These are phyloP conservation scores for Russula virescens DNA, from an alignment of 768 basidiomycete genomes.

Conservation along the genomic window DNA sequence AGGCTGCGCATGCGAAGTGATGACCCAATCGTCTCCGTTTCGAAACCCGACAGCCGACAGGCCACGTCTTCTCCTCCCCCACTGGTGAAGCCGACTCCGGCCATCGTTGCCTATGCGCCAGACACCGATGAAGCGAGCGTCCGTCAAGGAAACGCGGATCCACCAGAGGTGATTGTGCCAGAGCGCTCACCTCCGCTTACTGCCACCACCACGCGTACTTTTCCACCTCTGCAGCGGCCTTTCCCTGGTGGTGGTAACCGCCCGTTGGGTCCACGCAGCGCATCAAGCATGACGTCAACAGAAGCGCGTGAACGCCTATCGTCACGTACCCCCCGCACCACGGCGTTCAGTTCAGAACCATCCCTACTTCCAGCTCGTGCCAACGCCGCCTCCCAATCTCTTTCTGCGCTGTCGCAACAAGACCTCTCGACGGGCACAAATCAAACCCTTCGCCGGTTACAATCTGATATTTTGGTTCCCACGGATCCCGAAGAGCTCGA, in stretches of 20 bases:
- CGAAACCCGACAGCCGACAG: not conserved
- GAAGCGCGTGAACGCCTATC: conserved; percentile 43
- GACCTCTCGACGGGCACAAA: conserved; percentile 50
- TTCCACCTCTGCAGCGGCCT: conserved; percentile 13
- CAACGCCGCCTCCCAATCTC: conserved; percentile 32
- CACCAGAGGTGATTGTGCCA: not conserved
- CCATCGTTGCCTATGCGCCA: conserved; percentile 20
- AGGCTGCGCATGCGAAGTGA: conserved; percentile 27
- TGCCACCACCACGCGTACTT: conserved; percentile 23
- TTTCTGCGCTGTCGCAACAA: conserved; percentile 42
- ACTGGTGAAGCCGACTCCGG: conserved; percentile 8
- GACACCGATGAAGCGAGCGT: conserved; percentile 5
- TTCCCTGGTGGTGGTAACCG: conserved; percentile 24
- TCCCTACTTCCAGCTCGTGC: conserved; percentile 56
- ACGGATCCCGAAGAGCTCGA: conserved; percentile 58
- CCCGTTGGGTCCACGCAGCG: conserved; percentile 24
- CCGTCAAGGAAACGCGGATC: conserved; percentile 1
- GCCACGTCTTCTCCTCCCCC: conserved; percentile 11
- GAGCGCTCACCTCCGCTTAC: conserved; percentile 1
- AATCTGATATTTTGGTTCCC: conserved; percentile 24
- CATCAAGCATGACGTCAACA: conserved; percentile 29
- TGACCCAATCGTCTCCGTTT: conserved; percentile 15
- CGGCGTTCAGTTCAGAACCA: conserved; percentile 79
- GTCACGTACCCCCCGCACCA: conserved; percentile 63
- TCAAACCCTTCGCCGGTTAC: conserved; percentile 42